Evolutionary conservation across 2,329 filamentous ascomycete species (phyloP).

Genomic region (Sclerotinia minor): DNA sequence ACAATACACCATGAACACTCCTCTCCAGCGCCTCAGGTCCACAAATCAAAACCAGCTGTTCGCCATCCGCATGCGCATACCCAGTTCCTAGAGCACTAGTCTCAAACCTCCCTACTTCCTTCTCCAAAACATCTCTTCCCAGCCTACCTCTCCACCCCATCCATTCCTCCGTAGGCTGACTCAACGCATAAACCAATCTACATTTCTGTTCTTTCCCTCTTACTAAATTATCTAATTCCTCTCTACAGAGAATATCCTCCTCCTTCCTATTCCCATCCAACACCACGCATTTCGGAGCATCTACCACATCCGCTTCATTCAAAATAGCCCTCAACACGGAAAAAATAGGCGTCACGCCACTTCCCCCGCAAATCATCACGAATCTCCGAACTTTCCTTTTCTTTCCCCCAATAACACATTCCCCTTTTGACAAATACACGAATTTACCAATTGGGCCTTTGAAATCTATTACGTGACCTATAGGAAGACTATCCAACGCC

Average conservation of each 20-base stretch:
- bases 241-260: constrained; percentile 78
- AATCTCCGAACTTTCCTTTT: constrained; percentile 63
- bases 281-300: constrained; percentile 68
- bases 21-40: constrained; percentile 76
- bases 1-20: constrained; percentile 56
- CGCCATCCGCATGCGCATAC: constrained; percentile 30
- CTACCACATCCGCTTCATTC: constrained; percentile 53
- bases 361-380: constrained; percentile 84
- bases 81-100: constrained; percentile 34
- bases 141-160: constrained; percentile 67
- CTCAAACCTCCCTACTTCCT: constrained; percentile 52
- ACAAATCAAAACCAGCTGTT: constrained; percentile 72
- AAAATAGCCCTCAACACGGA: constrained; percentile 77
- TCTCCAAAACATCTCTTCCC: constrained; percentile 59
- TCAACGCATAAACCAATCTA: constrained; percentile 68
- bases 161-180: constrained; percentile 64
- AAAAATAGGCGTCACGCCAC: constrained; percentile 90
- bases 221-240: constrained; percentile 67
- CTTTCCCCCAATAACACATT: constrained; percentile 60
- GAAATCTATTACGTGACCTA: constrained; percentile 76
- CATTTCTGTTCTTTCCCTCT: constrained; percentile 56
- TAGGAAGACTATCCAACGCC: constrained; percentile 69
- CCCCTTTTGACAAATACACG: constrained; percentile 69
- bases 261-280: constrained; percentile 76
- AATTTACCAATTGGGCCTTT: constrained; percentile 89